phyloP scores from a whole-genome alignment of 1,139 yeast genomes.

The Debaryomyces robertsiae region DNA sequence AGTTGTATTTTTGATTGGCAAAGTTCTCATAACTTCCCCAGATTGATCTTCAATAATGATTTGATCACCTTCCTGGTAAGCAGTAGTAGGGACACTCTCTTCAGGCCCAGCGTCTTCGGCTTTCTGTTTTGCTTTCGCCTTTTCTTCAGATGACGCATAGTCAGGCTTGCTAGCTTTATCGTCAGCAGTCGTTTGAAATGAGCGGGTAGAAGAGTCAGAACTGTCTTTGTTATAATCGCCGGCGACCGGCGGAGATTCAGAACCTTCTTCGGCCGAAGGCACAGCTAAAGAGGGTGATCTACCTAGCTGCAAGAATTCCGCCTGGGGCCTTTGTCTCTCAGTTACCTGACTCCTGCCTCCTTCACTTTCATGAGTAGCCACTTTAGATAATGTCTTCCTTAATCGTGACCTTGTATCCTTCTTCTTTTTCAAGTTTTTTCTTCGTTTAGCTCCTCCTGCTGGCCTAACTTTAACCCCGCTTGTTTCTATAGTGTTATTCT shows the following conservation, averaged over 20 bases:
- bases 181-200: background rate
- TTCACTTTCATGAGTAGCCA: conserved; percentile 27
- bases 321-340: conserved; percentile 40
- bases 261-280: conserved; percentile 18
- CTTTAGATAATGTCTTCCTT: conserved; percentile 37
- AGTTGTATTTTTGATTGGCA: conserved; percentile 20
- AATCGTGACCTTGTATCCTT: conserved; percentile 29
- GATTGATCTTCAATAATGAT: conserved; percentile 76
- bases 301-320: conserved; percentile 48
- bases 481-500: conserved; percentile 53
- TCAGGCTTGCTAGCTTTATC: conserved; percentile 8
- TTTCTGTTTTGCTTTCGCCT: conserved; percentile 11
- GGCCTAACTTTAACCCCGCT: conserved; percentile 74
- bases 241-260: conserved; percentile 10
- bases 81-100: conserved; percentile 32
- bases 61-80: conserved; percentile 71
- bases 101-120: conserved; percentile 11
- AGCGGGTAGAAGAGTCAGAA: conserved; percentile 3
- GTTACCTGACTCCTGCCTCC: conserved; percentile 16
- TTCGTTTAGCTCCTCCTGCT: conserved; percentile 73
- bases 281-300: conserved; percentile 24
- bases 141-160: conserved; percentile 11
- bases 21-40: conserved; percentile 71
- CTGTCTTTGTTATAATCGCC: background rate
- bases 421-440: conserved; percentile 41